phyloP scores from a whole-genome alignment of 2,329 filamentous ascomycete species.

The Aspergillus fumigatus region DNA sequence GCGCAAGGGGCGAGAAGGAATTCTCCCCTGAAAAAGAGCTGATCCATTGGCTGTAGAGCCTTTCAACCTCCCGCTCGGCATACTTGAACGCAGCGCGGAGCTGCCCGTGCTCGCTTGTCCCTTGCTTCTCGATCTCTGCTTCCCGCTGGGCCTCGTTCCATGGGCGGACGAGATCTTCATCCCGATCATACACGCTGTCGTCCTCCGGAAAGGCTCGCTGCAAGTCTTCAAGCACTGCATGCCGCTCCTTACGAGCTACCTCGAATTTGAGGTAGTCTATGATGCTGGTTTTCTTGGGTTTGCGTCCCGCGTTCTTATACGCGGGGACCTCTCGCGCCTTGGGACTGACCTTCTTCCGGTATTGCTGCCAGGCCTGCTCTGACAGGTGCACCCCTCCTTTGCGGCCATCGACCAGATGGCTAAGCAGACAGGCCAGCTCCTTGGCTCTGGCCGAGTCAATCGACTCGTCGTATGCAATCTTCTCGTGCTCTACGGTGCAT shows the following conservation, averaged over 20 bases:
- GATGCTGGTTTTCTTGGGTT: conserved; percentile 32
- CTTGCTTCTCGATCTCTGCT: conserved; percentile 15
- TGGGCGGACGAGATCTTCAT: conserved; percentile 32
- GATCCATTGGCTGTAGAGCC: conserved; percentile 18
- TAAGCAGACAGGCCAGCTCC: conserved; percentile 39
- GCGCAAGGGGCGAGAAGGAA: conserved; percentile 21
- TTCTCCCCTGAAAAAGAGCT: conserved; percentile 3
- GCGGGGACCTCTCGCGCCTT: conserved; percentile 29
- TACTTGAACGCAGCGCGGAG: conserved; percentile 17
- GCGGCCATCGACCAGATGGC: conserved; percentile 43
- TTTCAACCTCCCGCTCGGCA: conserved; percentile 17
- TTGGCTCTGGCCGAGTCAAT: conserved; percentile 32
- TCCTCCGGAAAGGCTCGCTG: conserved; percentile 22
- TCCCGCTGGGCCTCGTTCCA: conserved; percentile 25
- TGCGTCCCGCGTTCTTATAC: conserved; percentile 29
- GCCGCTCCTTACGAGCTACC: conserved; percentile 30
- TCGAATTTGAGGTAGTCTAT: conserved; percentile 44
- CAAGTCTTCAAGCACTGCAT: conserved; percentile 29
- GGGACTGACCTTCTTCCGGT: conserved; percentile 32
- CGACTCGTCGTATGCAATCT: conserved; percentile 50
- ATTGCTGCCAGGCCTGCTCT: conserved; percentile 34
- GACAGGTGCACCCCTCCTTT: conserved; percentile 43
- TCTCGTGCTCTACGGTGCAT: conserved; percentile 50
- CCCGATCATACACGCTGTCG: conserved; percentile 15
- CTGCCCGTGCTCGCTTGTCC: conserved; percentile 4